Base-by-base conservation (phyloP, 768 basidiomycete genomes). In the Phlebiopsis gigantea region DNA sequence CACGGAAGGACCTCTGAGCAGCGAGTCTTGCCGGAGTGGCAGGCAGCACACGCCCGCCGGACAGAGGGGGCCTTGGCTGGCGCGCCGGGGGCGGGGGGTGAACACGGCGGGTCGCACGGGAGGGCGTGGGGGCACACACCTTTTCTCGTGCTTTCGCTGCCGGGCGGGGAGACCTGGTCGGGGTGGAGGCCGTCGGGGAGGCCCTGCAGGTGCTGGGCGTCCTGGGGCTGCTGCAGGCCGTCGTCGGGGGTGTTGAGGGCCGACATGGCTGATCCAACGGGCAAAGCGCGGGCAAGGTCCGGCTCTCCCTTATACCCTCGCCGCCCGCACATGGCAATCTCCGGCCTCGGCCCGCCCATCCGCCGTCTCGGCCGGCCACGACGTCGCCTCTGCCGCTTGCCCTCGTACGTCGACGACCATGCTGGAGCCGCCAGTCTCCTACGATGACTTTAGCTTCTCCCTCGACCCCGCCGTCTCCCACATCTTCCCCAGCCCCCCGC, bases 51-150 rank as follows among this genome's bases (percentile, higher is more conserved):
- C 0, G 89, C 89, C 60, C 89, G 78, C 61, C 89, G 81, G 54
- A 90, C 89, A 44, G 88, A 90, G 29, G 88, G 88, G 44, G 85
- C 86, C 72, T 91, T 90, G 58, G 87, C 87, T 89, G 67, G n/a
- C n/a, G n/a, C n/a, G n/a, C n/a, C n/a, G n/a, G n/a, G n/a, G 49
- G 61, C 24, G 22, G 50, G 55, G 52, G 48, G 60, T 54, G 60
- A 56, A 62, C 57, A 68, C 61, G 34, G 28, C 54, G 59, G 54
- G 28, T 29, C 17, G 21, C 19, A 22, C 6, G 54, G 30, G 44
- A 6, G 12, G 14, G 54, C 46, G 54, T 19, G 43, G 14, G 53
- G 31, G 19, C 7, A 78, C 80, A 68, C 66, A 87, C 87, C 79
- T 77, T 88, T 89, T 62, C 88, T 77, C 63, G 72, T 59, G 26